phyloP scores from a whole-genome alignment of 768 basidiomycete genomes.

The Boletus coccyginus region DNA sequence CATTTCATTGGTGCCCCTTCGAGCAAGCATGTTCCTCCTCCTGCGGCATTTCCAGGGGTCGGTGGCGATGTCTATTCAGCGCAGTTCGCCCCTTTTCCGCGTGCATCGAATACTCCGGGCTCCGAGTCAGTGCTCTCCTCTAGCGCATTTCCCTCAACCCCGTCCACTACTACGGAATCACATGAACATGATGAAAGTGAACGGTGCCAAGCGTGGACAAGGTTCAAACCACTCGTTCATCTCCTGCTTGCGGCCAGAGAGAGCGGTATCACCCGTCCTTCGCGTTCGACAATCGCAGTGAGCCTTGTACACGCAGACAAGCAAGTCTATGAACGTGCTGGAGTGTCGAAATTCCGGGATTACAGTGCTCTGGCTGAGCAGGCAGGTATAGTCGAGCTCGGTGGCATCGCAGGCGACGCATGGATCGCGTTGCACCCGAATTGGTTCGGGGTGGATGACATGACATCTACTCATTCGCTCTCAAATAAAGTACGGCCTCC shows the following conservation, averaged over 20 bases:
- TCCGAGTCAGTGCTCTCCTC: conserved; percentile 1
- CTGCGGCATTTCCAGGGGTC: neutral
- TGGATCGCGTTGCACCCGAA: conserved; percentile 30
- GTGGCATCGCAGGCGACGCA: conserved; percentile 7
- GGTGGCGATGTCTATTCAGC: neutral
- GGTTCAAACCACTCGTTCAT: conserved; percentile 32
- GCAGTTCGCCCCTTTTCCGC: conserved; percentile 2
- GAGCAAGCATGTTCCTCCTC: neutral
- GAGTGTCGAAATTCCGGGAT: conserved; percentile 26
- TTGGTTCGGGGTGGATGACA: conserved; percentile 14
- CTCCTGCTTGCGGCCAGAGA: conserved; percentile 20
- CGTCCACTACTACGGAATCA: neutral
- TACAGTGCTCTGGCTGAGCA: conserved; percentile 28
- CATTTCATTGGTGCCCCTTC: conserved; percentile 1
- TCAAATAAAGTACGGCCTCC: conserved; percentile 10
- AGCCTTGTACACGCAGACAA: conserved; percentile 32
- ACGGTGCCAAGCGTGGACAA: conserved; percentile 14
- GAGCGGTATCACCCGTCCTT: conserved; percentile 33
- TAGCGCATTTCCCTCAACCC: conserved; percentile 2
- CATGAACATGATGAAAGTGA: conserved; percentile 4
- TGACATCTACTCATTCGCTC: neutral
- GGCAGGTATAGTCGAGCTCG: conserved; percentile 27
- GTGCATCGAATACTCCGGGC: conserved; percentile 1
- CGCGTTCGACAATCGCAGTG: conserved; percentile 38
- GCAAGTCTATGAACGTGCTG: conserved; percentile 23